Evolutionary conservation across 441 rosid genomes (phyloP).

Genomic region (Populus hybrid): DNA sequence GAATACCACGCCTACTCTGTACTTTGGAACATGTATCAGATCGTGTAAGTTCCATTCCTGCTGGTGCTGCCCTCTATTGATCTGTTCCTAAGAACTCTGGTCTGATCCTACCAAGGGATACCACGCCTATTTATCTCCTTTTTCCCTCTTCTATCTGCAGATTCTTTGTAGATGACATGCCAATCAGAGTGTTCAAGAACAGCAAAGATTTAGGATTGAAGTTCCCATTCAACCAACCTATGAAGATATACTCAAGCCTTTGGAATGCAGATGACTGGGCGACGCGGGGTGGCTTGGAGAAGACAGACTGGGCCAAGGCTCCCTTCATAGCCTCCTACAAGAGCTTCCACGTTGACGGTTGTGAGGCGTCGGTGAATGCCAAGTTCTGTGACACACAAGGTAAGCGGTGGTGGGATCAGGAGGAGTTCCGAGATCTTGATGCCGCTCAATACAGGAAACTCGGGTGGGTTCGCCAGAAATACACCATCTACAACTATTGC

Average conservation of each 20-base stretch:
- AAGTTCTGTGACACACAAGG: conserved; percentile 68
- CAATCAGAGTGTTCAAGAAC: conserved; percentile 77
- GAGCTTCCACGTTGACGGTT: conserved; percentile 74
- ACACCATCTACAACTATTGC: conserved; percentile 75
- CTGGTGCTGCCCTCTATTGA: not conserved
- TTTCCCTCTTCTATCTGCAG: conserved; percentile 23
- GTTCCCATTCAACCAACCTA: conserved; percentile 77
- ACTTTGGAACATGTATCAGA: conserved; percentile 62
- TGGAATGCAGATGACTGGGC: conserved; percentile 95
- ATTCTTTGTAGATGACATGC: conserved; percentile 66
- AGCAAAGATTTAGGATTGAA: conserved; percentile 66
- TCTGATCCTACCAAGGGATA: not conserved
- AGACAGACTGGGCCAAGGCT: conserved; percentile 80
- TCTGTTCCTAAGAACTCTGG: not conserved
- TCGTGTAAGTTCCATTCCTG: conserved; percentile 26
- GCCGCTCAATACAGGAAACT: conserved; percentile 56
- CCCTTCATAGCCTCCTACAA: conserved; percentile 69
- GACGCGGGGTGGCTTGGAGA: conserved; percentile 79
- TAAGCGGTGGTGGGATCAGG: conserved; percentile 80
- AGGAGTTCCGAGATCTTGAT: conserved; percentile 69
- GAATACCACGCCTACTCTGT: conserved; percentile 51
- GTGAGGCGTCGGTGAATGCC: conserved; percentile 72
- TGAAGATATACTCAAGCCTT: conserved; percentile 77
- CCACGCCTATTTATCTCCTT: not conserved
- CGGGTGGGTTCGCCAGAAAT: conserved; percentile 55